Percentiles rank a stretch among this genome's conserved stretches.
phyloP scores from a whole-genome alignment of 148 eudicot species.

The Talinum fruticosum region DNA sequence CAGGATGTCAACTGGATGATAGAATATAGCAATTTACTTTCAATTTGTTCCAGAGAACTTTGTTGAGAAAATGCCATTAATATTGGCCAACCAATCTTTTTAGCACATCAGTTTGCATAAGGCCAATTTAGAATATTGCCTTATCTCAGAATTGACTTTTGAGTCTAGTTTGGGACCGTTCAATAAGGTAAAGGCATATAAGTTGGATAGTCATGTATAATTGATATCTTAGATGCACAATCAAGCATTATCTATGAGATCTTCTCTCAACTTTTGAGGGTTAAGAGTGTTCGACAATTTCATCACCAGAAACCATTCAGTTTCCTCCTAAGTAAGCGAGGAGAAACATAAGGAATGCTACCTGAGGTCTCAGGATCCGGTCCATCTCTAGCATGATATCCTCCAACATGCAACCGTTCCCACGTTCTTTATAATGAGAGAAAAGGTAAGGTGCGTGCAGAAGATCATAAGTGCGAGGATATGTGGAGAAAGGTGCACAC shows the following conservation, averaged over 20 bases:
- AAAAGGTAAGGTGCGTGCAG: slow-evolving; percentile 81
- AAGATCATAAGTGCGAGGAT: slow-evolving; percentile 90
- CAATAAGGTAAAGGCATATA: background rate
- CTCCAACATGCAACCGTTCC: slow-evolving; percentile 66
- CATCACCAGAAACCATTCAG: background rate
- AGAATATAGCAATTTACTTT: too few relatives aligned
- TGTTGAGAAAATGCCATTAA: too few relatives aligned
- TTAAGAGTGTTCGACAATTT: background rate
- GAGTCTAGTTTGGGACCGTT: too few relatives aligned
- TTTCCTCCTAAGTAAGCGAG: too few relatives aligned
- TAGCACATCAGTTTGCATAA: too few relatives aligned
- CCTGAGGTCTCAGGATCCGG: slow-evolving; percentile 88
- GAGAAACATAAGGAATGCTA: slow-evolving; percentile 18
- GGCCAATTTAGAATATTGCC: too few relatives aligned
- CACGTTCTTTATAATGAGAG: slow-evolving; percentile 60
- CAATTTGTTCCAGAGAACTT: too few relatives aligned
- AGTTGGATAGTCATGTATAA: too few relatives aligned
- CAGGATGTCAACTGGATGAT: background rate
- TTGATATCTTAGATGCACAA: background rate
- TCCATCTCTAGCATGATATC: slow-evolving; percentile 98
- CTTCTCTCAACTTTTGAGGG: background rate
- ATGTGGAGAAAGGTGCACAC: slow-evolving; percentile 96
- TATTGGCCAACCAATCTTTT: too few relatives aligned
- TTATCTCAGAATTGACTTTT: too few relatives aligned
- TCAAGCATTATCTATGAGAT: background rate